Evolutionary conservation across 2,329 filamentous ascomycete species (phyloP).

Genomic region (Geosmithia flava): DNA sequence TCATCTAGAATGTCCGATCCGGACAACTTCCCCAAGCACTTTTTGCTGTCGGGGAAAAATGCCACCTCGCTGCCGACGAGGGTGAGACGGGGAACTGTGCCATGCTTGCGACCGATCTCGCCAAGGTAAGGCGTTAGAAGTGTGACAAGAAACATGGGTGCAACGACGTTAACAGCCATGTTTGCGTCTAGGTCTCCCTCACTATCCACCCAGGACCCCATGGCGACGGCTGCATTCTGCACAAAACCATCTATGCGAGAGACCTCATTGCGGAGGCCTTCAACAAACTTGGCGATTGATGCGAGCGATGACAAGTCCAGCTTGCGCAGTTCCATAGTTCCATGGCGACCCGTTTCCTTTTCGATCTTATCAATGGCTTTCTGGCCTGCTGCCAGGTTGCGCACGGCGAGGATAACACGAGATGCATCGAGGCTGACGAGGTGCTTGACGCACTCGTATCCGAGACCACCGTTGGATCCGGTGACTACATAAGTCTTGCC

Average conservation of each 20-base stretch:
- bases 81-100: background rate
- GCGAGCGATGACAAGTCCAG: constrained; percentile 20
- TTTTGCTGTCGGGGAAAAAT: background rate
- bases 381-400: constrained; percentile 11
- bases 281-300: too few relatives aligned
- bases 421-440: constrained; percentile 23
- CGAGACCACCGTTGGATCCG: constrained; percentile 28
- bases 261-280: too few relatives aligned
- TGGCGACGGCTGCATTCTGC: constrained; percentile 22
- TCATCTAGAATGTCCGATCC: too few relatives aligned
- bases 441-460: constrained; percentile 27
- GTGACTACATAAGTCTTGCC: constrained; percentile 26
- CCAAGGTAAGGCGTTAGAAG: constrained; percentile 1
- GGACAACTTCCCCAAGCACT: background rate
- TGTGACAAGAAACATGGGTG: constrained; percentile 1
- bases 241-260: constrained; percentile 21
- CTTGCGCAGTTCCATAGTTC: constrained; percentile 27
- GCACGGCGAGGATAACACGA: constrained; percentile 29
- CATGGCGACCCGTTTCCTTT: constrained; percentile 9
- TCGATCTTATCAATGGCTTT: constrained; percentile 13
- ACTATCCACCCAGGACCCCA: constrained; percentile 7
- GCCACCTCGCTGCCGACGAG: background rate
- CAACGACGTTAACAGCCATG: constrained; percentile 33
- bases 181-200: constrained; percentile 30
- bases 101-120: background rate